A percentile compares a stretch with the other conserved stretches of the same genome.
These are phyloP conservation scores for Apiotrichum siamense DNA, from an alignment of 1,284 basidiomycete species.

Conservation along the genomic window DNA sequence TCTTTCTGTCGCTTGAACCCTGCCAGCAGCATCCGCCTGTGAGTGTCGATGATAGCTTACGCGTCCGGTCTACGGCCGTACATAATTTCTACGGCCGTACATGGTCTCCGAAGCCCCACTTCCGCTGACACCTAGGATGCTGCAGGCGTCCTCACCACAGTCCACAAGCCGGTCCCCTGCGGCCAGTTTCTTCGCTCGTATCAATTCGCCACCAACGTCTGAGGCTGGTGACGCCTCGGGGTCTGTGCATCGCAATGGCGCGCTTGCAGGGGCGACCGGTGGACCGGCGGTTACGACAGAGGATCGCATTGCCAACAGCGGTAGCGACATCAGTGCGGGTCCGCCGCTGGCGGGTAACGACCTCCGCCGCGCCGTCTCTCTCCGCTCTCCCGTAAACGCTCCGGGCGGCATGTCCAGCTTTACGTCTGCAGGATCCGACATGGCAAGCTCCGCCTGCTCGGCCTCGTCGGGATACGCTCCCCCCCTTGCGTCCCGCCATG, in stretches of 20 bases:
- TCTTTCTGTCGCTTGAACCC: no score
- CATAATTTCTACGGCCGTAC: neutral
- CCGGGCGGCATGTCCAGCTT: slow-evolving; percentile 29
- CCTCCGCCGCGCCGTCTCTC: slow-evolving; percentile 9
- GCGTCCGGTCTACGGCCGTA: neutral
- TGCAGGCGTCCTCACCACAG: slow-evolving; percentile 23
- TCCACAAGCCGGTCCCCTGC: slow-evolving; percentile 12
- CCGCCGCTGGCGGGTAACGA: neutral
- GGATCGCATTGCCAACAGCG: neutral
- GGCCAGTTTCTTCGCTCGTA: slow-evolving; percentile 17
- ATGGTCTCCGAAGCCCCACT: neutral
- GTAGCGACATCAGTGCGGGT: neutral
- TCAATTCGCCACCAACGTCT: slow-evolving; percentile 12
- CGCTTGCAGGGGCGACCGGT: slow-evolving; percentile 40
- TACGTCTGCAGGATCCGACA: slow-evolving; percentile 28
- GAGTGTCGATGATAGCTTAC: neutral
- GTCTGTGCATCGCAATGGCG: slow-evolving; percentile 25
- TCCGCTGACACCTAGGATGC: slow-evolving; percentile 22
- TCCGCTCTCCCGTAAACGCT: slow-evolving; percentile 15
- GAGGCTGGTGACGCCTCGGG: neutral
- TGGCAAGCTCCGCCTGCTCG: slow-evolving; percentile 11
- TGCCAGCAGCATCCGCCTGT: slow-evolving; percentile 6
- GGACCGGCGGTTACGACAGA: slow-evolving; percentile 13
- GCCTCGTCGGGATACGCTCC: slow-evolving; percentile 20
- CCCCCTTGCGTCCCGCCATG: slow-evolving; percentile 38